Percentiles rank a stretch among this genome's conserved stretches.
Conservation (phyloP, 441 rosid genomes). For the Geranium incanum region DNA sequence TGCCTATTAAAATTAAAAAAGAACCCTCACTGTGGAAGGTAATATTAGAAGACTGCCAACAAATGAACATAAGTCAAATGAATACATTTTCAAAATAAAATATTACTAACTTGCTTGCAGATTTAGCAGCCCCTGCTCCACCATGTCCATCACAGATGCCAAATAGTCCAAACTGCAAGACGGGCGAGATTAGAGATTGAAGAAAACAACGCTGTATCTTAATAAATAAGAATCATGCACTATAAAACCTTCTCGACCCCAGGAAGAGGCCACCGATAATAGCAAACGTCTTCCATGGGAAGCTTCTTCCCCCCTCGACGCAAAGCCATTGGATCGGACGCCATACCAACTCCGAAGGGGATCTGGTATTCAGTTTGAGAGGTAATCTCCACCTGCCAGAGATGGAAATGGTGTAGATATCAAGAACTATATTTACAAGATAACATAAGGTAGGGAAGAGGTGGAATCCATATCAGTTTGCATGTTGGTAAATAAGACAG, state of each 20-base stretch:
- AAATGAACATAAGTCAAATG: conserved; percentile 5
- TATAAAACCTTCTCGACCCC: conserved; percentile 61
- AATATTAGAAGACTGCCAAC: not conserved
- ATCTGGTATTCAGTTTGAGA: conserved; percentile 41
- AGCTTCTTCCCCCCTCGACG: conserved; percentile 89
- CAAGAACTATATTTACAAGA: not conserved
- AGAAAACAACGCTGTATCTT: not conserved
- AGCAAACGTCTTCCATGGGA: conserved; percentile 89
- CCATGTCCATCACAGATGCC: conserved; percentile 98
- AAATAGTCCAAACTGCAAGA: conserved; percentile 82
- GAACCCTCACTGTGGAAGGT: not conserved
- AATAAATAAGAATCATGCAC: conserved; percentile 14
- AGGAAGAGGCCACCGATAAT: conserved; percentile 87
- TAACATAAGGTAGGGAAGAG: not conserved
- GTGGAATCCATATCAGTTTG: not conserved
- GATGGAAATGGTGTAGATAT: not conserved
- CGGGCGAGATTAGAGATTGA: conserved; percentile 6
- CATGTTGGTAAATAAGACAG: not conserved
- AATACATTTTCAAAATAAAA: conserved; percentile 22
- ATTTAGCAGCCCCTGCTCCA: conserved; percentile 75
- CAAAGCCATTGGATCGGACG: conserved; percentile 90
- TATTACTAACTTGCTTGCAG: conserved; percentile 77
- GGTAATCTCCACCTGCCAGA: conserved; percentile 60
- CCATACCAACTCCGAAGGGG: conserved; percentile 77
- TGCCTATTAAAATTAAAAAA: no score